phyloP scores from a whole-genome alignment of 768 basidiomycete genomes.

The Lentinula aciculospora region DNA sequence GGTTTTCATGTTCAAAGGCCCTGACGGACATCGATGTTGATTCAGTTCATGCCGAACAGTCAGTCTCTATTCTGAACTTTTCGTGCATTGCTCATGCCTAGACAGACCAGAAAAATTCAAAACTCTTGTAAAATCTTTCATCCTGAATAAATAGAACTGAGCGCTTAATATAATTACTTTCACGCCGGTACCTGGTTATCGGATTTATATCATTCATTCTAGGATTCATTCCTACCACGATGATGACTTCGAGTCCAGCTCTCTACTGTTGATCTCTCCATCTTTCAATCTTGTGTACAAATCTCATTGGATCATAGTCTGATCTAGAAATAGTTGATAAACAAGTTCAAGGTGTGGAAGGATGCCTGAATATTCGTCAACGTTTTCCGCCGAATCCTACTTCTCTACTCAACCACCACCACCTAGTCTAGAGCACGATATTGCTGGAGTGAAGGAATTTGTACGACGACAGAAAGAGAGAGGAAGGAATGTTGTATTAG shows the following conservation, averaged over 20 bases:
- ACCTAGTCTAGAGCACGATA: constrained; percentile 59
- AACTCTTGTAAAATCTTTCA: background rate
- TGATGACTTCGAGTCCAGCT: background rate
- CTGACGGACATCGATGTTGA: too few species aligned
- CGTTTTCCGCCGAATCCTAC: constrained; percentile 85
- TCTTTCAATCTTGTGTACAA: background rate
- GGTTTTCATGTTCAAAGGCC: too few species aligned
- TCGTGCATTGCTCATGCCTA: too few species aligned
- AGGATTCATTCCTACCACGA: background rate
- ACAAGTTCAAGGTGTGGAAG: background rate
- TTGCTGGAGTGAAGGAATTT: constrained; percentile 61
- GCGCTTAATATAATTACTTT: too few species aligned
- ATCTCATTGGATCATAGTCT: background rate
- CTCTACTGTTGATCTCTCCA: background rate
- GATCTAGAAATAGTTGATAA: background rate
- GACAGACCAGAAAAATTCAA: background rate
- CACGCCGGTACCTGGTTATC: too few species aligned
- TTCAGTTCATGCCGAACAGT: too few species aligned
- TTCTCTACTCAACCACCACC: constrained; percentile 87
- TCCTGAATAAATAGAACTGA: too few species aligned
- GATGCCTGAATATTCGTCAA: constrained; percentile 5
- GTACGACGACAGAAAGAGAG: constrained; percentile 58
- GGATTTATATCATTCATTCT: too few species aligned
- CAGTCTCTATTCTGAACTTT: too few species aligned
- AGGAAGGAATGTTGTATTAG: constrained; percentile 80